A percentile compares a stretch with the other conserved stretches of the same genome.
Conservation (phyloP, 2,329 filamentous ascomycete species). For the Sporothrix humicola region DNA sequence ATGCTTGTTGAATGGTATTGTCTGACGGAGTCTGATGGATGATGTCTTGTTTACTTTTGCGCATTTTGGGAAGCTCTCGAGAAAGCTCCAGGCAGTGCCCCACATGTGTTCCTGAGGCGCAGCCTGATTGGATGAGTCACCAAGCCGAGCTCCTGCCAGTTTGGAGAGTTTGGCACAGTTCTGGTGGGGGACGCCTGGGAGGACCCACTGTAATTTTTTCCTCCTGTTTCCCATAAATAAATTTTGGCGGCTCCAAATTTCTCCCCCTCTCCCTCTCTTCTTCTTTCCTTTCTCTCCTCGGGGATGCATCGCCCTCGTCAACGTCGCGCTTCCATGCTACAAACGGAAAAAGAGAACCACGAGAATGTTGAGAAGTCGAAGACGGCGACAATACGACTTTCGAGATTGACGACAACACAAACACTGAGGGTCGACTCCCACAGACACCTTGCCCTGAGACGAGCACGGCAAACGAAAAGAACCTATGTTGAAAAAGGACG, state of each 20-base stretch:
- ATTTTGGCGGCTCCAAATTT: constrained; percentile 12
- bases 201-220: constrained; percentile 29
- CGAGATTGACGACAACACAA: not conserved
- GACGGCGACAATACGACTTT: not conserved
- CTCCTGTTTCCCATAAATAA: constrained; percentile 31
- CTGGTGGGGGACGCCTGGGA: not conserved
- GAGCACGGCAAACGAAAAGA: not conserved
- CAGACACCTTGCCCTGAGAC: constrained; percentile 9
- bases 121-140: constrained; percentile 30
- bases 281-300: constrained; percentile 18
- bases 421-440: too few species aligned
- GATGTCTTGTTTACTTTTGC: constrained; percentile 11
- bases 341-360: constrained; percentile 37
- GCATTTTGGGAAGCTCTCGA: not conserved
- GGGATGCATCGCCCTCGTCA: constrained; percentile 39
- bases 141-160: not conserved
- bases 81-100: not conserved
- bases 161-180: too few species aligned
- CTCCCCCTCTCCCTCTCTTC: not conserved
- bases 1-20: not conserved
- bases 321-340: constrained; percentile 41
- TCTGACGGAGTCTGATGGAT: not conserved
- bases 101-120: not conserved
- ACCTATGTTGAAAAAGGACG: constrained; percentile 30
- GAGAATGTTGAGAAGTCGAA: not conserved